Base-by-base conservation (phyloP, 345 rosid species). In the Euphorbia peplus region DNA sequence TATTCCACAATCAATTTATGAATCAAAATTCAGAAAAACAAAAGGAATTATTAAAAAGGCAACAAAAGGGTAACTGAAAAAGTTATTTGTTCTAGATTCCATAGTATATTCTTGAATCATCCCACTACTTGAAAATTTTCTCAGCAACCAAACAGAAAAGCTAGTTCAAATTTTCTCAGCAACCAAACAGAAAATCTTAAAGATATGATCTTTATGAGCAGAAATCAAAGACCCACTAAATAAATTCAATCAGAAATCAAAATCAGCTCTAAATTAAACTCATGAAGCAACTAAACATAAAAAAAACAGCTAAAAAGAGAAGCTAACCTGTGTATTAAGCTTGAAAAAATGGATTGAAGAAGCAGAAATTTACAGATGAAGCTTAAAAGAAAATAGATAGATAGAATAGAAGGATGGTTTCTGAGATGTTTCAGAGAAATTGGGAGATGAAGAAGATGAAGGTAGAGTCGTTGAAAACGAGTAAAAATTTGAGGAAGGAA, bases 381-480 rank as follows among this genome's bases (percentile, higher is more conserved):
- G 22, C 59, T 68, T 54, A 12, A 66, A 18, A 4, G 63, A 69
- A 41, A 19, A 14, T 44, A 59, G 35, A 51, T 15, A 25, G 5
- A 60, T 11, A 11, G 12, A 55, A 41, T 3, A 37, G 16, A 25
- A 4, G 29, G 65, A 35, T 68, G 18, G 48, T 28, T 55, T 46
- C 25, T 18, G 63, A 37, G 70, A 25, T 55, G 54, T 21, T 25
- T 60, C 73, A 15, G 19, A 41, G 68, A 9, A 69, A 7, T 8
- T 9, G 50, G 42, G 9, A 5, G 19, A 32, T 18, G 25, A 52
- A 3, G 25, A 19, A 5, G 63, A 59, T 5, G 42, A 35, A 24
- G 66, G 44, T 5, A 24, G 53, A 70, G 79, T 65, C 70, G 64
- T 73, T 60, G 30, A 73, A 73, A 74, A 73, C 79, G 81, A 71